Evolutionary conservation across 2,329 filamentous ascomycete species (phyloP).

Genomic region (Akanthomyces uredinophilus): DNA sequence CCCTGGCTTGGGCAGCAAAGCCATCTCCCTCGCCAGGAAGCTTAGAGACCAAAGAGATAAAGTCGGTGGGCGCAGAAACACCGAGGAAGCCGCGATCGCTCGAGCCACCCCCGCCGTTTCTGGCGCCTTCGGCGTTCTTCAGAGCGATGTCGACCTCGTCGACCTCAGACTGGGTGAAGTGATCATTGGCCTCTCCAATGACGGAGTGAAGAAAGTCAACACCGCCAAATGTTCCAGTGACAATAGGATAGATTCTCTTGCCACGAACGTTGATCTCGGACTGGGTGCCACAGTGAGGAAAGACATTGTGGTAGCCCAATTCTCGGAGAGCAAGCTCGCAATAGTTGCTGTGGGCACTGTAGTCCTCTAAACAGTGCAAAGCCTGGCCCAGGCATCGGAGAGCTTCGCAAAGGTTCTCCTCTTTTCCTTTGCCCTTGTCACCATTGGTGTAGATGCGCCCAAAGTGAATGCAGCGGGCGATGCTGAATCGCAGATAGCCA

Average conservation of each 20-base stretch:
- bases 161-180: constrained; percentile 80
- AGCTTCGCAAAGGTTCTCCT: constrained; percentile 75
- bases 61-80: constrained; percentile 42
- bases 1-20: constrained; percentile 61
- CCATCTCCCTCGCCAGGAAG: constrained; percentile 66
- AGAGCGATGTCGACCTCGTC: constrained; percentile 74
- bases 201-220: constrained; percentile 83
- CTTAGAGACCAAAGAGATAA: constrained; percentile 69
- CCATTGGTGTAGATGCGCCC: constrained; percentile 70
- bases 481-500: constrained; percentile 74
- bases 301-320: constrained; percentile 62
- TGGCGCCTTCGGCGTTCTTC: constrained; percentile 57
- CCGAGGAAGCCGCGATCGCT: constrained; percentile 37
- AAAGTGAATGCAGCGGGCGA: constrained; percentile 70
- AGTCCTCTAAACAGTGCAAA: constrained; percentile 74
- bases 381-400: constrained; percentile 71
- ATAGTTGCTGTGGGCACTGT: constrained; percentile 76
- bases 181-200: constrained; percentile 70
- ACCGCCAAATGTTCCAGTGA: constrained; percentile 70
- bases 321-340: constrained; percentile 66
- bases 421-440: constrained; percentile 54
- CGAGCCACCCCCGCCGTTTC: constrained; percentile 30
- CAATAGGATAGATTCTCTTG: constrained; percentile 65
- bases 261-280: constrained; percentile 61
- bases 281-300: constrained; percentile 64